These are phyloP conservation scores for Luvunga scandens DNA, from an alignment of 345 rosid species.

Conservation along the genomic window DNA sequence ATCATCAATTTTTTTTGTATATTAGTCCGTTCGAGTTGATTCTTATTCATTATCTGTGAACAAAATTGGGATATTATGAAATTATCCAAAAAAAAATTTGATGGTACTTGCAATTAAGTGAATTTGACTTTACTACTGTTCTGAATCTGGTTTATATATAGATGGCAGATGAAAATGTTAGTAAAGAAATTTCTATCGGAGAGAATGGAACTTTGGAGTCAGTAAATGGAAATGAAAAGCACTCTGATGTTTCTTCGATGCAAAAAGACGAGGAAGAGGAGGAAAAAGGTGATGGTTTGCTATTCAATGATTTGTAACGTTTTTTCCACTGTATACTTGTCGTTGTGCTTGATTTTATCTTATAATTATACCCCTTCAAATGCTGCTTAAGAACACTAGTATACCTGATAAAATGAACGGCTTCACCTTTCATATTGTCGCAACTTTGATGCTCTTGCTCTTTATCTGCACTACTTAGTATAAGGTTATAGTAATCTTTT, in stretches of 20 bases:
- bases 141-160: conserved; percentile 11
- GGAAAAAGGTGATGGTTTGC: conserved; percentile 40
- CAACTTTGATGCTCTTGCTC: not conserved
- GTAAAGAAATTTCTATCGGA: conserved; percentile 28
- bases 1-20: not conserved
- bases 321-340: not conserved
- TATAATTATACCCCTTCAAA: no score
- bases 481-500: not conserved
- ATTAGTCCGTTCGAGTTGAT: not conserved
- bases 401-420: not conserved
- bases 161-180: conserved; percentile 44
- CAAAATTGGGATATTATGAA: not conserved
- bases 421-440: not conserved
- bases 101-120: not conserved
- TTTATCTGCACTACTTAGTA: not conserved
- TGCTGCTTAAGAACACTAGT: not conserved
- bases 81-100: not conserved
- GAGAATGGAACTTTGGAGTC: conserved; percentile 35
- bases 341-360: conserved; percentile 2
- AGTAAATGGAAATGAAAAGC: conserved; percentile 32
- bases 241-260: conserved; percentile 22
- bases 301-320: not conserved
- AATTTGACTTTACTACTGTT: not conserved
- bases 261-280: conserved; percentile 44
- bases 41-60: not conserved